These are phyloP conservation scores for Pulveroboletus frians DNA, from an alignment of 768 basidiomycete species.

Conservation along the genomic window DNA sequence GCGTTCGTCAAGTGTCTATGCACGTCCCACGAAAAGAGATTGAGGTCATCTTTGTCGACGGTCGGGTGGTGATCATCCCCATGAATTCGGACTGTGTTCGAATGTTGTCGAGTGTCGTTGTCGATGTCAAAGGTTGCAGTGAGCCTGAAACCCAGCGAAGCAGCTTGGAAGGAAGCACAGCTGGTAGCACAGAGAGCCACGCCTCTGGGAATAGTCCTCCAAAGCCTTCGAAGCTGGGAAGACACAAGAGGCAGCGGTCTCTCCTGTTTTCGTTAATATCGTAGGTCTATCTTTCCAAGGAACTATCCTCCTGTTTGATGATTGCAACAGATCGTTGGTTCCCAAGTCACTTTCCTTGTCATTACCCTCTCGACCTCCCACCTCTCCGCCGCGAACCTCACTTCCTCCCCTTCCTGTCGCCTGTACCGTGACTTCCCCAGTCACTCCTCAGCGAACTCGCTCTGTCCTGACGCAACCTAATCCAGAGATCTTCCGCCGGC, in stretches of 20 bases:
- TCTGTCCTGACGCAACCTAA: constrained; percentile 10
- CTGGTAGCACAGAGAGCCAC: constrained; percentile 16
- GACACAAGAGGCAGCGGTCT: constrained; percentile 68
- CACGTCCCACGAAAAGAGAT: constrained; percentile 47
- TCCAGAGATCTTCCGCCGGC: constrained; percentile 46
- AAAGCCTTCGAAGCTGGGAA: constrained; percentile 33
- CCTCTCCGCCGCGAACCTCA: constrained; percentile 25
- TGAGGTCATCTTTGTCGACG: constrained; percentile 55
- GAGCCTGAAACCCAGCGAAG: constrained; percentile 31
- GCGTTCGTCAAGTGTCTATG: constrained; percentile 58
- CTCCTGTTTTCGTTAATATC: constrained; percentile 65
- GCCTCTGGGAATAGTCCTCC: constrained; percentile 16
- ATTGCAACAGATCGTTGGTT: constrained; percentile 24
- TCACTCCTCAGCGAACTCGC: constrained; percentile 14
- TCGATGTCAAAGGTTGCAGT: constrained; percentile 46
- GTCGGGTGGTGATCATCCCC: constrained; percentile 44
- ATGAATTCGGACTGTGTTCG: constrained; percentile 38
- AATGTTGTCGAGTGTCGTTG: constrained; percentile 46
- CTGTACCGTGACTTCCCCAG: constrained; percentile 26
- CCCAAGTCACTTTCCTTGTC: constrained; percentile 29
- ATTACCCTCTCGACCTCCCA: constrained; percentile 18
- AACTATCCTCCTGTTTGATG: constrained; percentile 1
- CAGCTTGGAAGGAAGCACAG: constrained; percentile 28
- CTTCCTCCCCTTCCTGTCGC: constrained; percentile 28
- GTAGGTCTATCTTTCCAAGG: constrained; percentile 27